Percentiles rank a stretch among this genome's conserved stretches.
Conservation (phyloP, 257 asterid genomes). For the Petunia secreta region DNA sequence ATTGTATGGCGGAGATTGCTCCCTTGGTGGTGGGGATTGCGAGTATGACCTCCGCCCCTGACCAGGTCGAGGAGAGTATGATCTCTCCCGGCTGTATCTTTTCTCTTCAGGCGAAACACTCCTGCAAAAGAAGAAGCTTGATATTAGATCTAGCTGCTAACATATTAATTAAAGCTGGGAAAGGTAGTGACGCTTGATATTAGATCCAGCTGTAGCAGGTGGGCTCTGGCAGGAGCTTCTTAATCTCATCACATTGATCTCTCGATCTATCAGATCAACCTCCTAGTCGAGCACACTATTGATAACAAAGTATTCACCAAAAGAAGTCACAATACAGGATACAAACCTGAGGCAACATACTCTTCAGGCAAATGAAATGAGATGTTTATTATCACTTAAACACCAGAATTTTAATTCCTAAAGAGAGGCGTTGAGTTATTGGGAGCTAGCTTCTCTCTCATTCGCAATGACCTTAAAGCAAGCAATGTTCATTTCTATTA, state of each 20-base stretch:
- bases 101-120: constrained; percentile 67
- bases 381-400: background rate
- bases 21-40: constrained; percentile 46
- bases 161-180: background rate
- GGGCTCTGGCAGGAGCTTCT: background rate
- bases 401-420: background rate
- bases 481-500: background rate
- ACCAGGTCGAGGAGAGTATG: constrained; percentile 20
- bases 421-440: background rate
- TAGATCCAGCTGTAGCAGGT: background rate
- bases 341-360: background rate
- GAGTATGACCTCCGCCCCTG: constrained; percentile 43
- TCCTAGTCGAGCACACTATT: background rate
- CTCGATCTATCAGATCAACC: background rate
- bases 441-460: background rate
- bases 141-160: background rate
- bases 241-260: background rate
- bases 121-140: constrained; percentile 42
- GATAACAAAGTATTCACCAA: background rate
- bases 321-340: background rate
- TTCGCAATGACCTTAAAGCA: constrained; percentile 1
- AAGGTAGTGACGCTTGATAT: background rate
- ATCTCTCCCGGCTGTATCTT: constrained; percentile 64
- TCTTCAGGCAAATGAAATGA: constrained; percentile 4
- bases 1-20: constrained; percentile 33